Evolutionary conservation across 2,329 filamentous ascomycete species (phyloP).

Genomic region (Fusarium sp.): DNA sequence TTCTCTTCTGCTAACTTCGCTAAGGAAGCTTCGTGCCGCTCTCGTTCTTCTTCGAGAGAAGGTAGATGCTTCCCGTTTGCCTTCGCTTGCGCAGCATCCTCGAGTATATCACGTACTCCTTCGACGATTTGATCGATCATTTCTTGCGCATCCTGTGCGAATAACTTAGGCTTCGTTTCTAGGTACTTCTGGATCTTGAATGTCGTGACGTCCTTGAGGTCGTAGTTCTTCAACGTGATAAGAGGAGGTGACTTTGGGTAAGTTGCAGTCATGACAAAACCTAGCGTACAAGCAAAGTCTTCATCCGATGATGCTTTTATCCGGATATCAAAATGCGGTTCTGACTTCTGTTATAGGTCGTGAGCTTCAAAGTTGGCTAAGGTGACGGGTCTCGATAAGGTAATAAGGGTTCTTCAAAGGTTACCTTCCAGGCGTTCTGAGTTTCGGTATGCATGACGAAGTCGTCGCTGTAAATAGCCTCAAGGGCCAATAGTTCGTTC

Average conservation of each 20-base stretch:
- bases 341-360: constrained; percentile 70
- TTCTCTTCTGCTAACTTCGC: constrained; percentile 67
- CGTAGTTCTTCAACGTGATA: constrained; percentile 71
- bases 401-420: constrained; percentile 34
- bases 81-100: constrained; percentile 83
- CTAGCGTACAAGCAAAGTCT: constrained; percentile 75
- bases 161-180: constrained; percentile 64
- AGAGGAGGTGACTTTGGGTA: constrained; percentile 87
- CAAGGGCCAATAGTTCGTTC: constrained; percentile 85
- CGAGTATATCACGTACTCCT: constrained; percentile 77
- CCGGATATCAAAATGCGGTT: constrained; percentile 82
- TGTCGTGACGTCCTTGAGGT: constrained; percentile 73
- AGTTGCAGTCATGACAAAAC: constrained; percentile 84
- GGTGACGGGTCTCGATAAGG: not conserved
- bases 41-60: constrained; percentile 88
- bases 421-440: constrained; percentile 84
- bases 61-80: constrained; percentile 79
- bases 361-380: constrained; percentile 31
- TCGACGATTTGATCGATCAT: constrained; percentile 73
- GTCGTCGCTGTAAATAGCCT: constrained; percentile 90
- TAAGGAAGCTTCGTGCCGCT: constrained; percentile 78
- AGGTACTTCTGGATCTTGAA: constrained; percentile 74
- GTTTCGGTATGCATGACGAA: constrained; percentile 77
- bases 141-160: constrained; percentile 61
- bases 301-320: constrained; percentile 78